A percentile compares a stretch with the other conserved stretches of the same genome.
These are phyloP conservation scores for Maudiozyma turicensis DNA, from an alignment of 805 yeast species.

Conservation along the genomic window DNA sequence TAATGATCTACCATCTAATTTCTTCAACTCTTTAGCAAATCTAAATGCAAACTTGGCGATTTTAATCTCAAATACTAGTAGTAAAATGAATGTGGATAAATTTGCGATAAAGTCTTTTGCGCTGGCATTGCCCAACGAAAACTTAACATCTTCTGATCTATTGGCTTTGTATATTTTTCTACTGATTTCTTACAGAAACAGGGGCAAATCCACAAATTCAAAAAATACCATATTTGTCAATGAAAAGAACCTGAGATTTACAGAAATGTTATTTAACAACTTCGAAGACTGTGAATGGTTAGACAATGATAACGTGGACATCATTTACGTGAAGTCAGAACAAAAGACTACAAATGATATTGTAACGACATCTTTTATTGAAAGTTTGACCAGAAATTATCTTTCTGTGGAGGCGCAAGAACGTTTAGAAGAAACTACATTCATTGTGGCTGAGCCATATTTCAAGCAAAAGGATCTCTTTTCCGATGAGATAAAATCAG, in stretches of 20 bases:
- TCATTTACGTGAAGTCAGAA: constrained; percentile 7
- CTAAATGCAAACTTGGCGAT: constrained; percentile 16
- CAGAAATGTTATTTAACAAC: constrained; percentile 9
- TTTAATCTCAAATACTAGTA: constrained; percentile 20
- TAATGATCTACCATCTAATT: constrained; percentile 22
- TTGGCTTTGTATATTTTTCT: constrained; percentile 20
- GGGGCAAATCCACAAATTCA: constrained; percentile 7
- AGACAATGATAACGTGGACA: constrained; percentile 8
- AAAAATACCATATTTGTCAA: constrained; percentile 15
- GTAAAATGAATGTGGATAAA: constrained; percentile 14
- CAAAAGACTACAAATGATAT: constrained; percentile 4
- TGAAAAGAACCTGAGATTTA: constrained; percentile 11
- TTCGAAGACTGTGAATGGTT: constrained; percentile 15
- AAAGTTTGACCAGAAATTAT: constrained; percentile 11
- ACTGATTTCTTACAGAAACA: constrained; percentile 13
- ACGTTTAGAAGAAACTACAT: constrained; percentile 21
- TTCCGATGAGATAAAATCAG: constrained; percentile 13
- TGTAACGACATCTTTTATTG: constrained; percentile 10
- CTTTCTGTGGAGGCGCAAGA: constrained; percentile 6
- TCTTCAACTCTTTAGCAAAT: constrained; percentile 15
- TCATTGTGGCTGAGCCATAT: constrained; percentile 18
- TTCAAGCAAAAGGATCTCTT: constrained; percentile 15
- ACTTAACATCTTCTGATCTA: constrained; percentile 22
- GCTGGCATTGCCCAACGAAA: constrained; percentile 19
- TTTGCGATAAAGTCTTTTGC: constrained; percentile 14